Evolutionary conservation across 108 stramenopile genomes (phyloP).

Genomic region (Stephanodiscus minutulus): DNA sequence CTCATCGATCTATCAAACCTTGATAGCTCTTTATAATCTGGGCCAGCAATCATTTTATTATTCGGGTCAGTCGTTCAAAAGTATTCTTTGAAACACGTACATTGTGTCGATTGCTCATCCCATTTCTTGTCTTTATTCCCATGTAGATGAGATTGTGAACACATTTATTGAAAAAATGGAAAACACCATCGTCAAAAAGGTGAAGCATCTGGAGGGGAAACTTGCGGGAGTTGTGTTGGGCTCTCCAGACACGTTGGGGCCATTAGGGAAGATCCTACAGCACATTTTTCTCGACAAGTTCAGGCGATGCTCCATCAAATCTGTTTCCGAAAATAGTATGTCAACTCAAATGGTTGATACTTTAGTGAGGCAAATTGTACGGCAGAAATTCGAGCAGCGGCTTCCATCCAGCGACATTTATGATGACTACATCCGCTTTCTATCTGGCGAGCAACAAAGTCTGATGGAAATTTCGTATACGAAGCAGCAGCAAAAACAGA

Average conservation of each 20-base stretch:
- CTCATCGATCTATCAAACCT: conserved; percentile 55
- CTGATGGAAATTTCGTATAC: conserved; percentile 62
- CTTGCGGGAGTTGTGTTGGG: conserved; percentile 25
- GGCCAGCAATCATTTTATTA: conserved; percentile 52
- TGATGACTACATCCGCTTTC: conserved; percentile 50
- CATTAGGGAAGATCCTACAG: conserved; percentile 32
- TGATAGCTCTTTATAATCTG: conserved; percentile 54
- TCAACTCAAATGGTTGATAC: conserved; percentile 30
- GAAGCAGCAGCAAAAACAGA: conserved; percentile 66
- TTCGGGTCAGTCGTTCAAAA: conserved; percentile 19
- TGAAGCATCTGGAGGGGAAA: conserved; percentile 34
- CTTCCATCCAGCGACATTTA: conserved; percentile 46
- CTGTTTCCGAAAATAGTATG: conserved; percentile 29
- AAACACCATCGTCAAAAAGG: conserved; percentile 36
- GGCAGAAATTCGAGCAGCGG: conserved; percentile 58
- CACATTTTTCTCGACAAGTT: conserved; percentile 56
- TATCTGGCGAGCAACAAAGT: conserved; percentile 57
- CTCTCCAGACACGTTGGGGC: conserved; percentile 18
- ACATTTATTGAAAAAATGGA: conserved; percentile 63
- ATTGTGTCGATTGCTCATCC: neutral
- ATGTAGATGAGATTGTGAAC: conserved; percentile 56
- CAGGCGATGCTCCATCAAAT: conserved; percentile 33
- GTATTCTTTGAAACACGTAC: neutral
- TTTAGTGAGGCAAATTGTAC: conserved; percentile 43
- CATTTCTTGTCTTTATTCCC: neutral